Conservation (phyloP, 1,284 basidiomycete genomes). For the Cryptococcus sp. region DNA sequence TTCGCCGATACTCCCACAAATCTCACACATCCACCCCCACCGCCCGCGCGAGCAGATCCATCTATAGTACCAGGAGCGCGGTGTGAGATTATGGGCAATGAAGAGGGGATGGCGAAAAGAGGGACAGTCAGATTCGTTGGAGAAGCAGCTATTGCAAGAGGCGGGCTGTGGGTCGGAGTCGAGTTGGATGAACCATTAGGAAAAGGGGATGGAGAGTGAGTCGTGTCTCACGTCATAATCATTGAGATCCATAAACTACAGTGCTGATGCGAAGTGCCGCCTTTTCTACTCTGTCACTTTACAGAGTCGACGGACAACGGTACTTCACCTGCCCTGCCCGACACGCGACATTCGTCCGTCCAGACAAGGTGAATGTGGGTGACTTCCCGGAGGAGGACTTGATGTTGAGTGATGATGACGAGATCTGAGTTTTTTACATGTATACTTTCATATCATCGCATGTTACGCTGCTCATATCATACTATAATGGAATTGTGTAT, state of each 20-base stretch:
- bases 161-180: slow-evolving; percentile 78
- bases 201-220: slow-evolving; percentile 92
- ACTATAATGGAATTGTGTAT: too few species aligned
- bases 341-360: slow-evolving; percentile 83
- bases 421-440: slow-evolving; percentile 60
- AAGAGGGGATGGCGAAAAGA: slow-evolving; percentile 66
- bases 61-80: slow-evolving; percentile 63
- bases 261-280: too few species aligned
- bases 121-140: slow-evolving; percentile 87
- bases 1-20: slow-evolving; percentile 62
- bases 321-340: slow-evolving; percentile 80
- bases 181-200: slow-evolving; percentile 96
- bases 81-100: slow-evolving; percentile 68
- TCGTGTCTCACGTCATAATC: too few species aligned
- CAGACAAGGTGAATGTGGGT: slow-evolving; percentile 78
- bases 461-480: too few species aligned
- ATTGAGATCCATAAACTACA: neutral
- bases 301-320: slow-evolving; percentile 77
- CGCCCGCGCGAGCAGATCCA: slow-evolving; percentile 20
- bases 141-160: slow-evolving; percentile 69
- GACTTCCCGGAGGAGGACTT: slow-evolving; percentile 83
- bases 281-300: neutral
- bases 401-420: slow-evolving; percentile 64
- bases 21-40: slow-evolving; percentile 29
- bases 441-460: neutral